Base-by-base conservation (phyloP, 371 early-diverging fungal species). In the Apophysomyces sp. region DNA sequence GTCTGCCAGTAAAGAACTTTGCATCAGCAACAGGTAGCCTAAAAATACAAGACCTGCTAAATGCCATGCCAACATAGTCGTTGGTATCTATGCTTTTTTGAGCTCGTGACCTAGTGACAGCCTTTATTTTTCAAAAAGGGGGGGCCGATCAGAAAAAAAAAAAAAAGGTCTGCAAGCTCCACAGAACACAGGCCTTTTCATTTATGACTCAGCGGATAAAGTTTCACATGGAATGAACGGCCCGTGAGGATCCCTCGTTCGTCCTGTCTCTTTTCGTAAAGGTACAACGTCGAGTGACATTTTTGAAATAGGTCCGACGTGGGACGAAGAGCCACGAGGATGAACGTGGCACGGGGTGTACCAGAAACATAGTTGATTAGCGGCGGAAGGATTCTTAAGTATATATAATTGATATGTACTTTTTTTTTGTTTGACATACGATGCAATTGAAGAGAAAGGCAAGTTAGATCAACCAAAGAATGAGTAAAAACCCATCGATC, bases 301-400 rank as follows among this genome's bases (percentile, higher is more conserved):
- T 44, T 44, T 44, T 6, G 49, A 44, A 18, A 44, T 44, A 44
- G 49, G 49, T 44, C 49, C 49, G 49, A 44, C 49, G 49, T 44
- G 49, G 49, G 49, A 44, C 49, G 49, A 44, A 44, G 49, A 44
- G 49, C 49, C 49, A 44, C 49, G 49, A 44, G 49, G 49, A 9
- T 21, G 49, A 44, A 44, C 49, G 49, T 44, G 49, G 21, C 49
- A 44, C 49, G 24, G 49, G 49, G 24, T 21, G 24, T 21, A 44
- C 21, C n/a, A 44, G 21, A 44, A 21, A 21, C n/a, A 7, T 44
- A n/a, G 11, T 9, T 18, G 49, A 44, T 18, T 21, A 9, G 24
- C 21, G 24, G 4, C 8, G 18, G n/a, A 18, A n/a, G 3, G 21
- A 18, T 1, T 4, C n/a, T n/a, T n/a, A n/a, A n/a, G n/a, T n/a